phyloP scores from a whole-genome alignment of 345 rosid genomes.

The Heritiera fomes region DNA sequence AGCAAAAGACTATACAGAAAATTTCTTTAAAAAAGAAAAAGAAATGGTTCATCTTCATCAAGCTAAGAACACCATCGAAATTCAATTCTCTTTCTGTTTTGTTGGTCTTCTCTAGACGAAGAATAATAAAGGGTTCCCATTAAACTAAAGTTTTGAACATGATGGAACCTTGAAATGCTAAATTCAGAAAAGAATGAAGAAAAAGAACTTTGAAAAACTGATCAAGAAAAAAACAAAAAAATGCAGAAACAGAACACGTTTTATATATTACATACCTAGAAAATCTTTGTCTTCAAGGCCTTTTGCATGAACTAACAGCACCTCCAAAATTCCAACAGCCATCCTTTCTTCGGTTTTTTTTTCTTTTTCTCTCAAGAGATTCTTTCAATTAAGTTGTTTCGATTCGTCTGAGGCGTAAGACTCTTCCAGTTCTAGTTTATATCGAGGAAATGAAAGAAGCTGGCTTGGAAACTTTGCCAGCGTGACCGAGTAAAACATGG shows the following conservation, averaged over 20 bases:
- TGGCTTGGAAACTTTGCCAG: background rate
- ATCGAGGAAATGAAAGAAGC: background rate
- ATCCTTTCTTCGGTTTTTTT: constrained; percentile 23
- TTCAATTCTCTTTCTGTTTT: background rate
- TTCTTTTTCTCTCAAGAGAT: background rate
- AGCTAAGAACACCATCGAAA: background rate
- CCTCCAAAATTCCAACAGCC: constrained; percentile 83
- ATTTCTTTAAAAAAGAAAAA: background rate
- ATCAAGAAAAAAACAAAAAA: background rate
- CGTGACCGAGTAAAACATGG: background rate
- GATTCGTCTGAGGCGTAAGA: background rate
- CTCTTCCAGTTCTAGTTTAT: background rate
- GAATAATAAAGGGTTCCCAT: background rate
- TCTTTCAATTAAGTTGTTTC: background rate
- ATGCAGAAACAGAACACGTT: background rate
- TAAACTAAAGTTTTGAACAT: background rate
- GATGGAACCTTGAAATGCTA: too few relatives aligned
- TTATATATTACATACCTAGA: constrained; percentile 39
- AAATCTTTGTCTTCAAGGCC: constrained; percentile 64
- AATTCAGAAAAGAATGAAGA: background rate
- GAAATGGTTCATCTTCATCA: background rate
- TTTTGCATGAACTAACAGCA: constrained; percentile 61
- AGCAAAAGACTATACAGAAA: background rate
- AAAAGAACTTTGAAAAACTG: background rate
- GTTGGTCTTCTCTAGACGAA: background rate